phyloP scores from a whole-genome alignment of 129 eudicot species.

The Helianthus tuberosus region DNA sequence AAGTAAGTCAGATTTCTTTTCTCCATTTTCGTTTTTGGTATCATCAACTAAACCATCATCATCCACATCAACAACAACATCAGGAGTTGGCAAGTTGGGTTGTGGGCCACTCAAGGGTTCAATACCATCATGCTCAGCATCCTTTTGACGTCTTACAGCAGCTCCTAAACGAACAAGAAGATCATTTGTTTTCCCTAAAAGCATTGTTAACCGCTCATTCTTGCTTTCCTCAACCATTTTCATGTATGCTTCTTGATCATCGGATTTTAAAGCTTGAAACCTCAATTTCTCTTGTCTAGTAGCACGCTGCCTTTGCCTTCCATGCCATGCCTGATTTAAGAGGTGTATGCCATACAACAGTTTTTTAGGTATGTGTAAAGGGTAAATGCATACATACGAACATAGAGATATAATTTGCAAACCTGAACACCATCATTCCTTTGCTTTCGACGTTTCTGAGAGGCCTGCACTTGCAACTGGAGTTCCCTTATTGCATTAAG shows the following conservation, averaged over 20 bases:
- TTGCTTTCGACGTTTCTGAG: conserved; percentile 86
- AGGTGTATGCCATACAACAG: neutral
- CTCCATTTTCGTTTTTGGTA: conserved; percentile 39
- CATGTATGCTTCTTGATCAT: conserved; percentile 99
- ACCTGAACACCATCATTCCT: conserved; percentile 96
- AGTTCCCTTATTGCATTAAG: conserved; percentile 88
- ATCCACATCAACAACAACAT: conserved; percentile 52
- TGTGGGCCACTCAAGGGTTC: conserved; percentile 74
- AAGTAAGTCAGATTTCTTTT: conserved; percentile 74
- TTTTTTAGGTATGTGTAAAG: neutral
- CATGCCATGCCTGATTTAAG: conserved; percentile 86
- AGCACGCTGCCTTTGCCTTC: conserved; percentile 98
- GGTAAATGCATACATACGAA: neutral
- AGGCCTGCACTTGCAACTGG: conserved; percentile 87
- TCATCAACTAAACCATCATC: conserved; percentile 54
- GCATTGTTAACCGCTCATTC: conserved; percentile 93
- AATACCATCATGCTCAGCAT: conserved; percentile 80
- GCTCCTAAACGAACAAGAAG: conserved; percentile 96
- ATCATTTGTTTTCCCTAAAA: conserved; percentile 93
- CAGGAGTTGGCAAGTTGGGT: conserved; percentile 45
- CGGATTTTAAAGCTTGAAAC: conserved; percentile 92
- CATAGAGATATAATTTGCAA: conserved; percentile 20
- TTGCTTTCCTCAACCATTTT: conserved; percentile 99
- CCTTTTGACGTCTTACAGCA: conserved; percentile 98
- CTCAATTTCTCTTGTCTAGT: conserved; percentile 90